Evolutionary conservation across 139 green algal species (phyloP).

Genomic region (Astrephomene gubernaculifera): DNA sequence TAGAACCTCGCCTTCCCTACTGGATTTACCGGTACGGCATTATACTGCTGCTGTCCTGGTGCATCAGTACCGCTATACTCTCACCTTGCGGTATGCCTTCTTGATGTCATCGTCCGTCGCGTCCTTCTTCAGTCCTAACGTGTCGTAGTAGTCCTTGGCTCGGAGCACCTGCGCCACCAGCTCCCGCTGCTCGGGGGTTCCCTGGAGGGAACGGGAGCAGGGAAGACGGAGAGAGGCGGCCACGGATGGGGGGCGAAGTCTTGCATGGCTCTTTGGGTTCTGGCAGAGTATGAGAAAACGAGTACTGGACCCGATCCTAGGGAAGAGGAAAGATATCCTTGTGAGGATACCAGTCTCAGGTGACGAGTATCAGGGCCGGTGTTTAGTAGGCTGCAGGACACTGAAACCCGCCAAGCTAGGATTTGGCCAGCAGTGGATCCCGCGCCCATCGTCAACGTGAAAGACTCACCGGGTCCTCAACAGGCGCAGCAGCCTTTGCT

Average conservation of each 20-base stretch:
- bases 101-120: constrained; percentile 72
- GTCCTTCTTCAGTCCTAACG: constrained; percentile 57
- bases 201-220: constrained; percentile 29
- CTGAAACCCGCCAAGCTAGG: too few relatives aligned
- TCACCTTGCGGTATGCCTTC: constrained; percentile 75
- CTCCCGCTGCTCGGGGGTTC: constrained; percentile 62
- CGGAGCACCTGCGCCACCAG: constrained; percentile 60
- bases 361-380: too few relatives aligned
- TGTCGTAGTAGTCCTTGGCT: constrained; percentile 67
- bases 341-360: too few relatives aligned
- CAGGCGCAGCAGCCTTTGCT: background rate
- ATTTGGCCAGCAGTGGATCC: background rate
- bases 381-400: too few relatives aligned
- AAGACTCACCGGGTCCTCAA: background rate
- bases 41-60: background rate
- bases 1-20: too few relatives aligned
- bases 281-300: background rate
- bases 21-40: too few relatives aligned
- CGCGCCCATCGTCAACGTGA: background rate
- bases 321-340: background rate
- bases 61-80: background rate
- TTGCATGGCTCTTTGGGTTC: background rate
- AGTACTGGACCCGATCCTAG: background rate
- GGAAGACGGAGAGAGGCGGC: background rate
- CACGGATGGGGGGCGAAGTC: background rate